These are phyloP conservation scores for Myxozyma udenii DNA, from an alignment of 805 yeast species.

Conservation along the genomic window DNA sequence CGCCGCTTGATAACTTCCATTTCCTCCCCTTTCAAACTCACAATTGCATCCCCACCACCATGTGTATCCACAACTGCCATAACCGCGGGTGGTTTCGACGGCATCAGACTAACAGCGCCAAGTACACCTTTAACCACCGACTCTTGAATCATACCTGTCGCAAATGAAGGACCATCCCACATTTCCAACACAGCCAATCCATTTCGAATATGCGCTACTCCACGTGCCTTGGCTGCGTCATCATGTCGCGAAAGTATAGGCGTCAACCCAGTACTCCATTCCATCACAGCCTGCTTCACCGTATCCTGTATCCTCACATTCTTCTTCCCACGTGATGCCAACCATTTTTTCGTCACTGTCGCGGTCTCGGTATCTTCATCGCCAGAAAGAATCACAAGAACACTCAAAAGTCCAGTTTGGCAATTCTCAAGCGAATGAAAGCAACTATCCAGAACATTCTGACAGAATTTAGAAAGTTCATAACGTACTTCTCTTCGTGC, in stretches of 20 bases:
- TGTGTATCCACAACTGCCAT: neutral
- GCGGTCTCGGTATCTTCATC: conserved; percentile 15
- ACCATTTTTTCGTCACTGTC: conserved; percentile 4
- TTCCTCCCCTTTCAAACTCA: neutral
- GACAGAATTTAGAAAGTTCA: conserved; percentile 38
- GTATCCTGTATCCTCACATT: conserved; percentile 15
- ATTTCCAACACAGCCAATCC: conserved; percentile 18
- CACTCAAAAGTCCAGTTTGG: conserved; percentile 41
- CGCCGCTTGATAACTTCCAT: neutral
- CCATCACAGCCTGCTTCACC: conserved; percentile 29
- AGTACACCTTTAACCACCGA: conserved; percentile 1
- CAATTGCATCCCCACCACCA: neutral
- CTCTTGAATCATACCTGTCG: conserved; percentile 15
- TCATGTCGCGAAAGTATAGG: conserved; percentile 32
- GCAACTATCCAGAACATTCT: conserved; percentile 38
- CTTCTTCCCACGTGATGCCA: conserved; percentile 12
- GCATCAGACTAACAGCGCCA: neutral
- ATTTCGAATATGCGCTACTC: conserved; percentile 5
- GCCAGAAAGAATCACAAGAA: conserved; percentile 34
- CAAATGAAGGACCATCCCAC: conserved; percentile 21
- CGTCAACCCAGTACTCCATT: conserved; percentile 36
- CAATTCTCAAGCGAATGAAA: conserved; percentile 40
- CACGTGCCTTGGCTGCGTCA: conserved; percentile 19
- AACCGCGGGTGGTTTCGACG: neutral
- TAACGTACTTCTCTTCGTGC: conserved; percentile 40